These are phyloP conservation scores for Blastobotrys parvus DNA, from an alignment of 805 yeast genomes.

Conservation along the genomic window DNA sequence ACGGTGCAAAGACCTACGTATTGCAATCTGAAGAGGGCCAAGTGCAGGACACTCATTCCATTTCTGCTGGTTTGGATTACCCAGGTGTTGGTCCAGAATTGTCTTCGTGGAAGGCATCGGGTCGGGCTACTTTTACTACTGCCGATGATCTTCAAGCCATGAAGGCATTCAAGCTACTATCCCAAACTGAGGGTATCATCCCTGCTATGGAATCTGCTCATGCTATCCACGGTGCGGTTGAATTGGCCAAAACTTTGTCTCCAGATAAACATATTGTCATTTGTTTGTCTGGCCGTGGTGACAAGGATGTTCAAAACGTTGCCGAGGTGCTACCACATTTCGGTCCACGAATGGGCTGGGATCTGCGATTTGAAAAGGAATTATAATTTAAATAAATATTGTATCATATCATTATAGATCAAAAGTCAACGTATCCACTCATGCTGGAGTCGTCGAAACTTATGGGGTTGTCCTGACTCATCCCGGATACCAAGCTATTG, in stretches of 20 bases:
- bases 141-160: constrained; percentile 96
- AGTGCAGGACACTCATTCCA: constrained; percentile 95
- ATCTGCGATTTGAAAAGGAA: constrained; percentile 56
- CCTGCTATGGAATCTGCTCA: constrained; percentile 98
- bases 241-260: constrained; percentile 75
- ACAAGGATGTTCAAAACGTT: constrained; percentile 95
- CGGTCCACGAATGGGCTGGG: constrained; percentile 95
- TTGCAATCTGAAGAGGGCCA: constrained; percentile 91
- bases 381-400: not conserved
- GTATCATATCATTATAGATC: not conserved
- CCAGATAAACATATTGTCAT: constrained; percentile 77
- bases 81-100: constrained; percentile 99
- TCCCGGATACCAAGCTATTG: not conserved
- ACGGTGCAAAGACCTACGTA: constrained; percentile 92
- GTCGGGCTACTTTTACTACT: constrained; percentile 84
- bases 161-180: constrained; percentile 76
- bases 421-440: not conserved
- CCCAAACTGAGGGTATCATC: constrained; percentile 94
- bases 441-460: not conserved
- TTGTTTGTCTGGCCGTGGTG: constrained; percentile 97
- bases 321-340: constrained; percentile 86
- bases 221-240: constrained; percentile 85
- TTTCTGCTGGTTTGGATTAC: constrained; percentile 96
- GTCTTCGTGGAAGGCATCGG: constrained; percentile 89
- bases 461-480: constrained; percentile 1